Percentiles rank a stretch among this genome's conserved stretches.
phyloP scores from a whole-genome alignment of 2,329 filamentous ascomycete genomes.

The Cytospora piceae region DNA sequence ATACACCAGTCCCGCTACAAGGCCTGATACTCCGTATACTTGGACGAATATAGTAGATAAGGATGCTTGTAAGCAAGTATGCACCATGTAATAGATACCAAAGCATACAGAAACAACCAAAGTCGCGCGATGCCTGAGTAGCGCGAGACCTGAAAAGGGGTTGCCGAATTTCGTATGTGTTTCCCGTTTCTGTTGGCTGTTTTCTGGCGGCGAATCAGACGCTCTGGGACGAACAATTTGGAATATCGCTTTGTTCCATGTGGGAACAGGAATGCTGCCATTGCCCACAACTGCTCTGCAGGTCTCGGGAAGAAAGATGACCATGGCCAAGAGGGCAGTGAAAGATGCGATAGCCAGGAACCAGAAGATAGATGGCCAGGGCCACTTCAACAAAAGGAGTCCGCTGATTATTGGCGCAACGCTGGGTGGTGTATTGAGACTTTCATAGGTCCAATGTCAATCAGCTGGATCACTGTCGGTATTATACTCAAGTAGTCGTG shows the following conservation, averaged over 20 bases:
- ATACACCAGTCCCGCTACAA: constrained; percentile 6
- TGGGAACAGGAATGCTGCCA: neutral
- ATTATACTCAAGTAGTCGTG: neutral
- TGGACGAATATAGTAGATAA: constrained; percentile 8
- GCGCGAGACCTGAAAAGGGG: neutral
- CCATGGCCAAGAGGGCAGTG: neutral
- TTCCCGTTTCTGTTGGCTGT: neutral
- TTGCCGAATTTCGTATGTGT: neutral
- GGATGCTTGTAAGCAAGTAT: constrained; percentile 10
- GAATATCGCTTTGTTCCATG: neutral
- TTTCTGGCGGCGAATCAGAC: neutral
- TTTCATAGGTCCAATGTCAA: neutral
- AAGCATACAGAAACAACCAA: neutral
- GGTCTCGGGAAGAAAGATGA: constrained; percentile 7
- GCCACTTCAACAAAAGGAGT: constrained; percentile 5
- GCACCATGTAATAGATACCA: constrained; percentile 5
- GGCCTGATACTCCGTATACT: neutral
- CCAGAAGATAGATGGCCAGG: constrained; percentile 13
- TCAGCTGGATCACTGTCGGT: neutral
- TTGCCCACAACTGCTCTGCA: constrained; percentile 11
- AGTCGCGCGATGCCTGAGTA: constrained; percentile 7
- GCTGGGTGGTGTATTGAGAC: constrained; percentile 12
- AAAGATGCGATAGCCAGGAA: constrained; percentile 1
- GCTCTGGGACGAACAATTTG: neutral
- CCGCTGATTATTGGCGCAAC: constrained; percentile 11